phyloP scores from a whole-genome alignment of 2,329 filamentous ascomycete species.

The Zymoseptoria crescenta region DNA sequence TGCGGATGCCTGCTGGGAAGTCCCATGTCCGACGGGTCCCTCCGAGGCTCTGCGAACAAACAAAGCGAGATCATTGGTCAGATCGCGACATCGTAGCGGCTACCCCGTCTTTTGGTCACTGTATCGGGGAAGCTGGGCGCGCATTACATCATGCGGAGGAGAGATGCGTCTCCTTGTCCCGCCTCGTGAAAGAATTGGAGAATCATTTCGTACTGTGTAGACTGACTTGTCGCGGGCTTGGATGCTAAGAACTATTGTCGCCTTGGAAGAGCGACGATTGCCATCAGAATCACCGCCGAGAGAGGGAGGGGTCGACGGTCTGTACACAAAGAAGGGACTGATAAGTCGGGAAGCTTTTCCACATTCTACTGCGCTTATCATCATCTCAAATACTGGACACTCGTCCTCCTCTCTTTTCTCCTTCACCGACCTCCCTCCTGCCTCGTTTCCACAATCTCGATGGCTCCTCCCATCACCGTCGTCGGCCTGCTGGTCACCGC shows the following conservation, averaged over 20 bases:
- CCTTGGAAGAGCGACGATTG: background rate
- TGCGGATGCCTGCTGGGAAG: background rate
- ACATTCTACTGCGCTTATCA: background rate
- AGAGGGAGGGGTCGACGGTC: background rate
- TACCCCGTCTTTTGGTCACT: background rate
- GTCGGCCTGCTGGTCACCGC: slow-evolving; percentile 7
- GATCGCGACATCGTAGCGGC: background rate
- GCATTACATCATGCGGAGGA: background rate
- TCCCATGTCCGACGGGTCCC: background rate
- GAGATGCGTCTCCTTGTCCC: background rate
- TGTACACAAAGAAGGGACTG: background rate
- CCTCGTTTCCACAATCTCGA: background rate
- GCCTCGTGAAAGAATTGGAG: no score
- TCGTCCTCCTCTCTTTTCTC: background rate
- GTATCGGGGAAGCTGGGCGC: background rate
- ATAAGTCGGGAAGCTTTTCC: background rate
- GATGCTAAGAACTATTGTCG: background rate
- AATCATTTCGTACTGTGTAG: background rate
- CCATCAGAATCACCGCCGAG: background rate
- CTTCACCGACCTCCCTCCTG: background rate
- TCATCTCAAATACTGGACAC: background rate
- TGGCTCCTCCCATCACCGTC: background rate
- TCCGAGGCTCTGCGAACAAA: background rate
- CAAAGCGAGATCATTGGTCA: background rate
- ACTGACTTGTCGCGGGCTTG: background rate